A percentile compares a stretch with the other conserved stretches of the same genome.
phyloP scores from a whole-genome alignment of 1,139 yeast species.

The Debaryomycetaceae sp. region DNA sequence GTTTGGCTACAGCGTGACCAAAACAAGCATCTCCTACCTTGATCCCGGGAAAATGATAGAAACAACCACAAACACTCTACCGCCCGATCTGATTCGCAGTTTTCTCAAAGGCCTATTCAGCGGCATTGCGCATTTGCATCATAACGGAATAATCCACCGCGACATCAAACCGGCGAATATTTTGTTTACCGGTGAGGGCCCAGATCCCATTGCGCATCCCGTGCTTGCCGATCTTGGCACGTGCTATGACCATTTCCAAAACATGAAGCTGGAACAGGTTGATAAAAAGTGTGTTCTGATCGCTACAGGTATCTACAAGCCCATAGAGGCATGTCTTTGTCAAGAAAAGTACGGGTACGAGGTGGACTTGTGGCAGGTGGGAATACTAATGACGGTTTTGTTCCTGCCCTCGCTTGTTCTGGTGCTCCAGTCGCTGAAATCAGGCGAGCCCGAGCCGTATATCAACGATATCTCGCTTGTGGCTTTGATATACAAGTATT shows the following conservation, averaged over 20 bases:
- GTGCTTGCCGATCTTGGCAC: constrained; percentile 76
- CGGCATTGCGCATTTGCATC: constrained; percentile 45
- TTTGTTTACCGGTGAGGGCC: constrained; percentile 27
- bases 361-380: constrained; percentile 77
- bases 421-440: constrained; percentile 18
- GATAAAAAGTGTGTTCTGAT: constrained; percentile 47
- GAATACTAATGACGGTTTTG: constrained; percentile 54
- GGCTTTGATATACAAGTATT: constrained; percentile 44
- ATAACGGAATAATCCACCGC: constrained; percentile 65
- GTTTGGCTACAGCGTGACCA: constrained; percentile 6
- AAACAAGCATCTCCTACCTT: constrained; percentile 12
- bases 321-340: constrained; percentile 78
- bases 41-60: constrained; percentile 6
- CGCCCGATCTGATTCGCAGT: constrained; percentile 5
- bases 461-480: constrained; percentile 58
- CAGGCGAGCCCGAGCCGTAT: constrained; percentile 20
- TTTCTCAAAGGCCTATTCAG: constrained; percentile 30
- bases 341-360: constrained; percentile 46
- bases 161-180: constrained; percentile 81
- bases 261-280: constrained; percentile 15
- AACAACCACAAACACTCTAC: background rate
- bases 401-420: constrained; percentile 37
- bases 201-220: constrained; percentile 17
- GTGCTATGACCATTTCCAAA: constrained; percentile 31
- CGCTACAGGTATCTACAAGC: constrained; percentile 66